phyloP scores from a whole-genome alignment of 2,329 filamentous ascomycete species.

The Colletotrichum tamarilloi region DNA sequence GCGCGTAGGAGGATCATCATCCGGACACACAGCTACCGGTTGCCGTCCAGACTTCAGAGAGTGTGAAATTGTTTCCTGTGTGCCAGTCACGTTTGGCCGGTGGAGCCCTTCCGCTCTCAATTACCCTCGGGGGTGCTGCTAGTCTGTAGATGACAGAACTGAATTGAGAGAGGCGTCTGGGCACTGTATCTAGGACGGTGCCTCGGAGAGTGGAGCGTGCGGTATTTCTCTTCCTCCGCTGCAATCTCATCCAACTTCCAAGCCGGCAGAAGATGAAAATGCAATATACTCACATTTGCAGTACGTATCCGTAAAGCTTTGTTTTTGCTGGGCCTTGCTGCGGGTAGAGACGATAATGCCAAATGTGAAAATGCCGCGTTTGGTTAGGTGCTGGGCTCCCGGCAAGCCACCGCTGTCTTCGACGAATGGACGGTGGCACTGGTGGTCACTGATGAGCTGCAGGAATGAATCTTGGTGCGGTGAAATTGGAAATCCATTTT shows the following conservation, averaged over 20 bases:
- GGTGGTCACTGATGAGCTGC: background rate
- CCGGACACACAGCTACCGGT: background rate
- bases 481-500: background rate
- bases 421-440: background rate
- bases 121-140: constrained; percentile 5
- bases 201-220: constrained; percentile 22
- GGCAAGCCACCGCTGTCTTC: background rate
- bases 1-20: background rate
- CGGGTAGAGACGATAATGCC: constrained; percentile 8
- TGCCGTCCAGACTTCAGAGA: background rate
- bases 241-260: constrained; percentile 26
- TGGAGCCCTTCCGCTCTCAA: background rate
- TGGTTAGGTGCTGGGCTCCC: constrained; percentile 1
- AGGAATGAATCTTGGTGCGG: constrained; percentile 9
- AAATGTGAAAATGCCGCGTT: constrained; percentile 29
- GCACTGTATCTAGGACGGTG: constrained; percentile 24
- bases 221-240: constrained; percentile 30
- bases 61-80: background rate
- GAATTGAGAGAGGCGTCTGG: background rate
- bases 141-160: background rate
- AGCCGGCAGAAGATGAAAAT: background rate
- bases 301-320: background rate
- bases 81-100: constrained; percentile 19
- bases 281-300: background rate
- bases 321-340: constrained; percentile 18